phyloP scores from a whole-genome alignment of 2,329 filamentous ascomycete genomes.

The Pseudogymnoascus verrucosus region DNA sequence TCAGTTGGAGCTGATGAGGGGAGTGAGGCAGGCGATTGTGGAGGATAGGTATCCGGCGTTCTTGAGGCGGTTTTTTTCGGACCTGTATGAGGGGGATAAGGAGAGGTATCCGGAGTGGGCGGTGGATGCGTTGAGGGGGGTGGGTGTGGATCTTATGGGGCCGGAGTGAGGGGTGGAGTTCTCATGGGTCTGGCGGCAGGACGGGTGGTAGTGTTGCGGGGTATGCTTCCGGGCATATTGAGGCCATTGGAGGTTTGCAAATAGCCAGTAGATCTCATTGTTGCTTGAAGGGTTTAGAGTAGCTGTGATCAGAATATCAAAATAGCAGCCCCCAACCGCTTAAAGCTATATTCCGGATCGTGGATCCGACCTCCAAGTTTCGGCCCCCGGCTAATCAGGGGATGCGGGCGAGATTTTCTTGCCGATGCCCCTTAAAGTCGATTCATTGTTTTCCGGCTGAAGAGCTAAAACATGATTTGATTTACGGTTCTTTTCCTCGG shows the following conservation, averaged over 20 bases:
- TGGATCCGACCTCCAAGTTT: not conserved
- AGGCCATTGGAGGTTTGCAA: not conserved
- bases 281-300: not conserved
- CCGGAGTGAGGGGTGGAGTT: not conserved
- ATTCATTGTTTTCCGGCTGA: not conserved
- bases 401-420: not conserved
- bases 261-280: not conserved
- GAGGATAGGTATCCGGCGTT: slow-evolving; percentile 75
- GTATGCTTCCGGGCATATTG: not conserved
- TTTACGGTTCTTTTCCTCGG: not conserved
- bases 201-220: not conserved
- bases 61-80: slow-evolving; percentile 67
- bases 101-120: slow-evolving; percentile 74
- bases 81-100: slow-evolving; percentile 57
- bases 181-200: not conserved
- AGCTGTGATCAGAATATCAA: not conserved
- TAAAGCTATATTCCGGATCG: not conserved
- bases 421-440: not conserved
- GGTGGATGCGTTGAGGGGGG: slow-evolving; percentile 64
- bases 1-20: slow-evolving; percentile 74
- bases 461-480: not conserved
- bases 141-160: slow-evolving; percentile 67
- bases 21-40: slow-evolving; percentile 67
- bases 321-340: not conserved
- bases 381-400: not conserved